phyloP scores from a whole-genome alignment of 208 protist genomes.

The Balamuthia mandrillaris region DNA sequence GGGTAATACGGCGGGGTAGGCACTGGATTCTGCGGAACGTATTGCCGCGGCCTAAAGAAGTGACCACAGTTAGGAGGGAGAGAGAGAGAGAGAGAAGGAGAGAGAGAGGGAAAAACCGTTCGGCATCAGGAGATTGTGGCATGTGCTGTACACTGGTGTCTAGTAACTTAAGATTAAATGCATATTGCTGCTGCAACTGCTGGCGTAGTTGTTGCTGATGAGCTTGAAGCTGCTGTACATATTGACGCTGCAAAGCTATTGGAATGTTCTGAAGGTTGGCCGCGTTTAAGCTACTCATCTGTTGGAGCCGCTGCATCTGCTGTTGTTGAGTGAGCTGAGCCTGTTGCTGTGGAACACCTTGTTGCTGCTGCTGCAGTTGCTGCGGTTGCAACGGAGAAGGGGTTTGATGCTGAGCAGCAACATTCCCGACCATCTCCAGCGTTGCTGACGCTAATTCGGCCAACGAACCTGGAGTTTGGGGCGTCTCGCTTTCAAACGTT shows the following conservation, averaged over 20 bases:
- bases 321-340: no score
- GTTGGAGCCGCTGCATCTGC: slow-evolving; percentile 3
- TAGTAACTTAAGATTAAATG: slow-evolving; percentile 31
- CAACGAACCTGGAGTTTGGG: neutral
- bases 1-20: slow-evolving; percentile 3
- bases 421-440: neutral
- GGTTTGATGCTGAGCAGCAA: no score
- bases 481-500: neutral
- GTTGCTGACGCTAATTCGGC: slow-evolving; percentile 20
- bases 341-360: neutral
- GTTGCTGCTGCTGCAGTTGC: neutral
- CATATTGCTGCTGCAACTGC: no score
- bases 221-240: no score
- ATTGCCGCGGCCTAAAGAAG: neutral
- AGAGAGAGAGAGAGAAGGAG: neutral
- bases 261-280: no score
- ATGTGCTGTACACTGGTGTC: slow-evolving; percentile 8
- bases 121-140: neutral
- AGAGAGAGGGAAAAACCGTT: neutral
- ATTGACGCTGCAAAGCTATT: no score
- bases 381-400: no score
- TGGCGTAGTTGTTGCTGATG: no score
- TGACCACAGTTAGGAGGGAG: neutral
- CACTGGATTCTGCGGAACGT: slow-evolving; percentile 6
- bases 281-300: slow-evolving; percentile 6